Base-by-base conservation (phyloP, 306 rosid species). In the Dalbergia cultrata region DNA sequence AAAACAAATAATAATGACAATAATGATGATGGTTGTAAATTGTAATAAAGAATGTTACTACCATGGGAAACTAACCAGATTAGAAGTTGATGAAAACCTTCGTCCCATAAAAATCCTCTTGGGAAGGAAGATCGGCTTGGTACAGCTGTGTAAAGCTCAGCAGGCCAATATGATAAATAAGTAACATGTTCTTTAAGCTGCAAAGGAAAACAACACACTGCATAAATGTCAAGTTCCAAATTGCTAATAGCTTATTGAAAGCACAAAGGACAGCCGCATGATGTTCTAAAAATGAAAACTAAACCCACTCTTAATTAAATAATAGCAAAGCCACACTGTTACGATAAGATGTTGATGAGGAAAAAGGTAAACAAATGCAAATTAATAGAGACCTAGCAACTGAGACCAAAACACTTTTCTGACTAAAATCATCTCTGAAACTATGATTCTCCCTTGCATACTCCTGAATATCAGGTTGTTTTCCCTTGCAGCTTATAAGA, bases 31-130 rank as follows among this genome's bases (percentile, higher is more conserved):
- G 19, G 77, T 47, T 22, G 17, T 49, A 61, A 33, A 26, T 26
- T 26, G 31, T 22, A 31, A 61, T 7, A 26, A 72, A 75, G 71
- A 54, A 44, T 26, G 33, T 31, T 43, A 31, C 61, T 70, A 53
- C 56, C 44, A 22, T 17, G 65, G 78, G 81, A 82, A 78, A 88
- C 90, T 81, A 70, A 92, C 99, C 98, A 88, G 82, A 95, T 90
- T 77, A 95, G 57, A 59, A 95, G 96, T 84, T 93, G 97, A 88
- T 95, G 99, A 85, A 95, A 95, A 63, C 99, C 99, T 89, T 95
- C 99, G 80, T 93, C 98, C 98, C 99, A 95, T 86, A 95, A 84
- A 86, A 95, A 95, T 76, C 99, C 99, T 87, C 99, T 93, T 34
- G 99, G 99, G 82, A 93, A 95, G 85, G 90, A 84, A 22, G 99